Conservation (phyloP, 2,329 filamentous ascomycete genomes). For the Coleophoma eucalyptorum region DNA sequence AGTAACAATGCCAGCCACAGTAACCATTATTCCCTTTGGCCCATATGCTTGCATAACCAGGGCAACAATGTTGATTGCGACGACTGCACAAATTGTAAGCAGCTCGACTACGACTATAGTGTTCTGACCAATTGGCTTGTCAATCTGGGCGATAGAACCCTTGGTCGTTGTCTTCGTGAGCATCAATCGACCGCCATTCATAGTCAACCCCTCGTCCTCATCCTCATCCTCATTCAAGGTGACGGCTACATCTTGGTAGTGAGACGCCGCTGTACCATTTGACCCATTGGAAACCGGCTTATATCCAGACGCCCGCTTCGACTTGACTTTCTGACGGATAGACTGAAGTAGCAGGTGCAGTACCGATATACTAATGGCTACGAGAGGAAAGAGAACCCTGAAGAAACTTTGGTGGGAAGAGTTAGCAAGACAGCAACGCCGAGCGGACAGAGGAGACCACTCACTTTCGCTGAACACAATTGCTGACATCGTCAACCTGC, state of each 20-base stretch:
- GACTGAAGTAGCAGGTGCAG: constrained; percentile 59
- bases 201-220: constrained; percentile 50
- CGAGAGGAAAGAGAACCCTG: constrained; percentile 73
- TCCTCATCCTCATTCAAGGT: constrained; percentile 48
- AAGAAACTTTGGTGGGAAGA: constrained; percentile 56
- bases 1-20: constrained; percentile 62
- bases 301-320: constrained; percentile 54
- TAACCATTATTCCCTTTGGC: constrained; percentile 52
- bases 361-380: constrained; percentile 67
- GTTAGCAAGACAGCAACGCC: constrained; percentile 10
- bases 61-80: constrained; percentile 65
- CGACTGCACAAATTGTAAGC: constrained; percentile 65
- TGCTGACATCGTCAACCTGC: constrained; percentile 59
- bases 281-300: constrained; percentile 43
- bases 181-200: constrained; percentile 52
- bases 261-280: constrained; percentile 31
- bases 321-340: constrained; percentile 46
- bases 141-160: constrained; percentile 65
- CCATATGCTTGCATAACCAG: constrained; percentile 59
- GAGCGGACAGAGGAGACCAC: neutral
- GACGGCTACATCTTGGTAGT: constrained; percentile 17
- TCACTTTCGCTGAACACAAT: constrained; percentile 68
- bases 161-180: constrained; percentile 58
- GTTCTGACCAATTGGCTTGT: constrained; percentile 72
- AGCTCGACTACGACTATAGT: constrained; percentile 71